A percentile compares a stretch with the other conserved stretches of the same genome.
phyloP scores from a whole-genome alignment of 2,329 filamentous ascomycete genomes.

The Ilyonectria sp. region DNA sequence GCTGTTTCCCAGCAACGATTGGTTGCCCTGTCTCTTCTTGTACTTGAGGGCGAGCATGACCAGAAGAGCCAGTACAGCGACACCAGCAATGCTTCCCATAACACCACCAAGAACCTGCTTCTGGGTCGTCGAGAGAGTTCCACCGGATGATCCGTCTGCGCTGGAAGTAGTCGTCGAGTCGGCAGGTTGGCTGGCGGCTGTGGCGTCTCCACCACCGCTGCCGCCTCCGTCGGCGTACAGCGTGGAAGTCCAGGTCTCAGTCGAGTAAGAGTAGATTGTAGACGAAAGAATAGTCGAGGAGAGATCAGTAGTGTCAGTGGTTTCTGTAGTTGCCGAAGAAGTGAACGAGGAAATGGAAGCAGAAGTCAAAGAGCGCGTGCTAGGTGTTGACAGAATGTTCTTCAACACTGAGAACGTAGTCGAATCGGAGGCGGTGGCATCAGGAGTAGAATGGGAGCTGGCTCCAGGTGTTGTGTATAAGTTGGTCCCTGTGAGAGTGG shows the following conservation, averaged over 20 bases:
- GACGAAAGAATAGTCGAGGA: slow-evolving; percentile 40
- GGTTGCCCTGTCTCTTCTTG: slow-evolving; percentile 65
- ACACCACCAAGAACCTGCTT: slow-evolving; percentile 69
- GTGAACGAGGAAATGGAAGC: too few relatives aligned
- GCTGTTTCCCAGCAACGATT: slow-evolving; percentile 60
- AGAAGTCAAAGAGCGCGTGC: slow-evolving; percentile 2
- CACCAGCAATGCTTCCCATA: slow-evolving; percentile 70
- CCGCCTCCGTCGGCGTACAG: slow-evolving; percentile 37
- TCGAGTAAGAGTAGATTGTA: slow-evolving; percentile 45
- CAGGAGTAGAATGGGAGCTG: slow-evolving; percentile 36
- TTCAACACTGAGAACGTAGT: slow-evolving; percentile 25
- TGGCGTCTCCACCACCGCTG: slow-evolving; percentile 34
- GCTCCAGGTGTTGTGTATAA: slow-evolving; percentile 33
- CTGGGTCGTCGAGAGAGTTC: slow-evolving; percentile 51
- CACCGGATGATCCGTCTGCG: slow-evolving; percentile 33
- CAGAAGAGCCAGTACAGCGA: slow-evolving; percentile 69
- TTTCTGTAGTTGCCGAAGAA: slow-evolving; percentile 33
- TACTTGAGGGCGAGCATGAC: slow-evolving; percentile 69
- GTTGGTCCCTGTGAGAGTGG: slow-evolving; percentile 38
- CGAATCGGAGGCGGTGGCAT: slow-evolving; percentile 25
- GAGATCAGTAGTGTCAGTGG: slow-evolving; percentile 27
- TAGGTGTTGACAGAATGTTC: slow-evolving; percentile 33
- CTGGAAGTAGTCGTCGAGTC: slow-evolving; percentile 40
- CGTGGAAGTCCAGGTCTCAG: slow-evolving; percentile 44
- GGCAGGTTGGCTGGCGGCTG: slow-evolving; percentile 39